Evolutionary conservation across 2,329 filamentous ascomycete species (phyloP).

Genomic region (Byssothecium circinans): DNA sequence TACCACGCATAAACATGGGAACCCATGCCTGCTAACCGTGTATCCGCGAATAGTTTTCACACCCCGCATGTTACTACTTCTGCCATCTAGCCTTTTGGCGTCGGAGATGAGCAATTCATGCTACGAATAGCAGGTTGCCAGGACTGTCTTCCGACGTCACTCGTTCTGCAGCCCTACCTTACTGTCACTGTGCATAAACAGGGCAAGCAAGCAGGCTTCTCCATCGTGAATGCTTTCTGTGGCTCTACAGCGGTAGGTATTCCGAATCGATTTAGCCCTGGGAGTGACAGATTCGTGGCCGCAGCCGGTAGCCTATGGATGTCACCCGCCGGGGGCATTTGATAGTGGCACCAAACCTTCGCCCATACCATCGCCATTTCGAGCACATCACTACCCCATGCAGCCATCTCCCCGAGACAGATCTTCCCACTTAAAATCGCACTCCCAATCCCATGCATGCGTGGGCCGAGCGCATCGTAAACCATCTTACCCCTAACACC

Average conservation of each 20-base stretch:
- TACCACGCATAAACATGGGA: constrained; percentile 9
- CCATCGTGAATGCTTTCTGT: background rate
- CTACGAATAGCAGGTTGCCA: constrained; percentile 18
- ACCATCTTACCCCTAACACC: constrained; percentile 18
- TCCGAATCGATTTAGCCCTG: background rate
- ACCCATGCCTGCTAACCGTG: constrained; percentile 4
- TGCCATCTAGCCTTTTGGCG: background rate
- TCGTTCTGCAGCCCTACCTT: constrained; percentile 4
- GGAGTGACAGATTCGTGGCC: background rate
- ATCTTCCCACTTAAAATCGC: constrained; percentile 21
- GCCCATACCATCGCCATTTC: constrained; percentile 3
- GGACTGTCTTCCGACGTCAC: constrained; percentile 28
- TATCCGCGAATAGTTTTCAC: too few relatives aligned
- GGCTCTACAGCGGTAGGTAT: background rate
- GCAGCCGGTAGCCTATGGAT: constrained; percentile 10
- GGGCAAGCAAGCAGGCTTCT: background rate
- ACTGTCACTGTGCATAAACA: background rate
- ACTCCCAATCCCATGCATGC: constrained; percentile 11
- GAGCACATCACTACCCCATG: constrained; percentile 25
- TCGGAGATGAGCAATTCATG: constrained; percentile 34
- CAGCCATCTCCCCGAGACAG: constrained; percentile 25
- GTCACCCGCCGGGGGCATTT: constrained; percentile 11
- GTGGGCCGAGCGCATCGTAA: constrained; percentile 18
- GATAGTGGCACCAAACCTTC: constrained; percentile 14
- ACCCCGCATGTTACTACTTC: constrained; percentile 13